A percentile compares a stretch with the other conserved stretches of the same genome.
Evolutionary conservation across 176 grass and related monocot species (phyloP).

Genomic region (Phragmites australis): DNA sequence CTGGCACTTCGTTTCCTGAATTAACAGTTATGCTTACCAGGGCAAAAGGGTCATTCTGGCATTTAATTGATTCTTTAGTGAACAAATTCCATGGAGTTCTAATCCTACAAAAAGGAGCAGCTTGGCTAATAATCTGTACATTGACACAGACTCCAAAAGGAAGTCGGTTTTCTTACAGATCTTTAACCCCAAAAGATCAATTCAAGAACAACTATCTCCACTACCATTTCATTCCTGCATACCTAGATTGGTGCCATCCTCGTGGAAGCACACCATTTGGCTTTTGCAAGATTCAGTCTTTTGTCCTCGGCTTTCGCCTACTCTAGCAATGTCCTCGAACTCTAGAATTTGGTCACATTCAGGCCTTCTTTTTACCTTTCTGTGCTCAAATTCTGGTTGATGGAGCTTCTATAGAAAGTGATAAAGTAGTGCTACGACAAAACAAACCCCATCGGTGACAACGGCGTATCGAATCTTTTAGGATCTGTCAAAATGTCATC

Average conservation of each 20-base stretch:
- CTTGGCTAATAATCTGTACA: conserved; percentile 31
- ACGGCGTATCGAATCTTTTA: no score
- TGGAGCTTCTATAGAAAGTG: conserved; percentile 17
- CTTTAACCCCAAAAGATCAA: not conserved
- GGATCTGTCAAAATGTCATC: no score
- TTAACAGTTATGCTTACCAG: not conserved
- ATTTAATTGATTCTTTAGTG: not conserved
- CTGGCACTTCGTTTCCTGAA: not conserved
- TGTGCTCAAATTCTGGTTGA: conserved; percentile 24
- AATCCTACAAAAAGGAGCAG: conserved; percentile 4
- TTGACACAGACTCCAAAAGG: conserved; percentile 19
- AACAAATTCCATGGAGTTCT: not conserved
- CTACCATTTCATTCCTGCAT: not conserved
- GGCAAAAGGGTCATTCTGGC: not conserved
- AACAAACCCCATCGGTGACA: not conserved
- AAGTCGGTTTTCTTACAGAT: not conserved
- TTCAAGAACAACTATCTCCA: conserved; percentile 17
- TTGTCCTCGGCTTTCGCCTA: conserved; percentile 18
- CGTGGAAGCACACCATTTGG: not conserved
- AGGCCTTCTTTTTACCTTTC: not conserved
- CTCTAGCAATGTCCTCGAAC: conserved; percentile 17
- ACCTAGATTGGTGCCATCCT: conserved; percentile 22
- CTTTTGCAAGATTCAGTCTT: conserved; percentile 1
- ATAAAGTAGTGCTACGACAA: not conserved
- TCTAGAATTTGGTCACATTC: conserved; percentile 11